Evolutionary conservation across 768 basidiomycete species (phyloP), one percentile per base, ranked within the genome.

Genomic region (Gloeopeniophorella convolvens): DNA sequence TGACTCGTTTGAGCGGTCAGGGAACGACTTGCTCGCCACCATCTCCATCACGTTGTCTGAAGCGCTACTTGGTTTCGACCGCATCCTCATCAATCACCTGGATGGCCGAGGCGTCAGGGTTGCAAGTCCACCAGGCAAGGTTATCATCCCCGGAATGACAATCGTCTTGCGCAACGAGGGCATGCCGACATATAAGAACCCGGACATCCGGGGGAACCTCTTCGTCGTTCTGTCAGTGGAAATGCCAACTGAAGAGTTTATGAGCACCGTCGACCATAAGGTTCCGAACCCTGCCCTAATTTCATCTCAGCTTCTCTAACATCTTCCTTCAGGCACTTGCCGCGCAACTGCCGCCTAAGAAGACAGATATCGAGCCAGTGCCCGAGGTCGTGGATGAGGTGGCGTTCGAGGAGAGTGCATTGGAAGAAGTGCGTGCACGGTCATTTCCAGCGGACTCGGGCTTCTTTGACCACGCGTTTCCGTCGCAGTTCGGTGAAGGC

Each of bases 41-140:
- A 79, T 92, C 49, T 82, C 82, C 39, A 84, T 99, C 49, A 94
- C 91, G 0, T 73, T 98, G 24, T 94, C 93, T 9, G 95, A 99
- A 68, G 89, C 93, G 3, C 77, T 98, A 9, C 77, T 96, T 45
- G 95, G 95, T n/a, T 94, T 99, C 70, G 88, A 84, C 40, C 81
- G 95, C 23, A 84, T 97, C 55, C 69, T 96, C 20, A 71, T 99
- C 50, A 88, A 84, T 6, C 95, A 99, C 65, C 74, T 99, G 26
- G 95, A 99, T 62, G 93, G 93, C 9, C 80, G 92, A 12, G 92
- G 92, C n/a, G 75, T 97, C 44, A 80, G 79, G 31, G 78, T 96
- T 11, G 69, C 80, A 0, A 84, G 79, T 57, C 88, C 88, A 4
- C 73, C 78, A 1, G 81, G 84, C 7, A 86, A 84, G 64, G 79